These are phyloP conservation scores for Debaryomyces nepalensis DNA, from an alignment of 1,139 yeast genomes.

Conservation along the genomic window DNA sequence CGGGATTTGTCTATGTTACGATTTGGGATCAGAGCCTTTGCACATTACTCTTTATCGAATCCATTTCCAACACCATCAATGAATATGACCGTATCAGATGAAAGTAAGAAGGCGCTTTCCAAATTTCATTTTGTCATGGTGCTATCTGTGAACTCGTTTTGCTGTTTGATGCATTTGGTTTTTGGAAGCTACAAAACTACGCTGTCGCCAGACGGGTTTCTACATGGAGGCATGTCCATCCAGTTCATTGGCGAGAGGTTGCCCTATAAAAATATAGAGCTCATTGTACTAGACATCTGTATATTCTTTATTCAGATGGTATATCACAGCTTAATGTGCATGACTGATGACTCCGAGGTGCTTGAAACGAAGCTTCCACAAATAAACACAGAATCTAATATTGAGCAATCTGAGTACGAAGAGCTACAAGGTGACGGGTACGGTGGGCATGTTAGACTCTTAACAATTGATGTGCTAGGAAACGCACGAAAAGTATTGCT, in stretches of 20 bases:
- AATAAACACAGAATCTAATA: conserved; percentile 11
- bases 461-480: conserved; percentile 33
- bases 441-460: conserved; percentile 41
- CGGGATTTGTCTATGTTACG: conserved; percentile 41
- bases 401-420: conserved; percentile 18
- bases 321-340: conserved; percentile 39
- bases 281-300: conserved; percentile 33
- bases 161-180: conserved; percentile 33
- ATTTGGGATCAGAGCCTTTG: conserved; percentile 30
- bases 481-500: conserved; percentile 25
- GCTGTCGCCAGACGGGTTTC: conserved; percentile 23
- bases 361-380: conserved; percentile 20
- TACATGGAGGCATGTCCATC: conserved; percentile 43
- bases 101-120: conserved; percentile 32
- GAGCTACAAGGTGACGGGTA: conserved; percentile 43
- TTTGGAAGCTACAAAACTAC: conserved; percentile 31
- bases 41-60: conserved; percentile 36
- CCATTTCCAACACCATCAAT: conserved; percentile 28
- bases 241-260: conserved; percentile 49
- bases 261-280: conserved; percentile 31
- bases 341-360: conserved; percentile 36
- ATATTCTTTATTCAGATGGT: conserved; percentile 35
- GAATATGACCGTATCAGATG: conserved; percentile 27
- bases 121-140: conserved; percentile 34
- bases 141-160: conserved; percentile 29